phyloP scores from a whole-genome alignment of 305 asterid species.

The Ruellia speciosa region DNA sequence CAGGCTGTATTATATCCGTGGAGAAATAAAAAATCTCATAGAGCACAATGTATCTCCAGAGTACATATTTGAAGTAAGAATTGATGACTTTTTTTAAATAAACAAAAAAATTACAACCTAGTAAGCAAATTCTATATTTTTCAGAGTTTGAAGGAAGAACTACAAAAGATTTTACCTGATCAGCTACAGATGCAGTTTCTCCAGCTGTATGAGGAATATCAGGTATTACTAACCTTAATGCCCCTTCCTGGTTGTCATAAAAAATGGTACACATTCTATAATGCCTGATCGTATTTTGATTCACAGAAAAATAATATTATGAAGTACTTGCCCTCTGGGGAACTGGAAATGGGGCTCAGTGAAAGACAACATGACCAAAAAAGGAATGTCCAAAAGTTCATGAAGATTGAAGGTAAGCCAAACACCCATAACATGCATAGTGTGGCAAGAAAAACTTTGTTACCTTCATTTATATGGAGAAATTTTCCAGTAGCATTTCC shows the following conservation, averaged over 20 bases:
- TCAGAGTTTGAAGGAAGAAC: slow-evolving; percentile 63
- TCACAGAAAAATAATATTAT: slow-evolving; percentile 37
- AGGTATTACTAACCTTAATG: slow-evolving; percentile 26
- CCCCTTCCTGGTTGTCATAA: background rate
- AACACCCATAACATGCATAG: slow-evolving; percentile 10
- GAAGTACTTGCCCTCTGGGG: slow-evolving; percentile 22
- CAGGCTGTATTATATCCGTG: slow-evolving; percentile 66
- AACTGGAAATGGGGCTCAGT: slow-evolving; percentile 31
- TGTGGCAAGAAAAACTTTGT: slow-evolving; percentile 4
- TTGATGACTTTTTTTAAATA: slow-evolving; percentile 11
- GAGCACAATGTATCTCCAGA: slow-evolving; percentile 78
- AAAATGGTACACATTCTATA: background rate
- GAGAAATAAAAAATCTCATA: slow-evolving; percentile 73
- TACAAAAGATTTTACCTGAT: slow-evolving; percentile 52
- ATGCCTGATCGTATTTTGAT: slow-evolving; percentile 20
- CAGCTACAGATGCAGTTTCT: slow-evolving; percentile 45
- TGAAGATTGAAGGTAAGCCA: slow-evolving; percentile 77
- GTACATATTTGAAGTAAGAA: slow-evolving; percentile 65
- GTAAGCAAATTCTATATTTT: slow-evolving; percentile 19
- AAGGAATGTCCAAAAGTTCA: slow-evolving; percentile 60
- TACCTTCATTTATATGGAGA: too few relatives aligned
- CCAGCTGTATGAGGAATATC: slow-evolving; percentile 49
- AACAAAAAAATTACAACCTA: slow-evolving; percentile 13
- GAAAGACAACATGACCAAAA: slow-evolving; percentile 44
- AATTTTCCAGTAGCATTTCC: too few relatives aligned